Evolutionary conservation across 2,329 filamentous ascomycete species (phyloP), one percentile per base, ranked within the genome.

Genomic region (Fusarium devonianum): DNA sequence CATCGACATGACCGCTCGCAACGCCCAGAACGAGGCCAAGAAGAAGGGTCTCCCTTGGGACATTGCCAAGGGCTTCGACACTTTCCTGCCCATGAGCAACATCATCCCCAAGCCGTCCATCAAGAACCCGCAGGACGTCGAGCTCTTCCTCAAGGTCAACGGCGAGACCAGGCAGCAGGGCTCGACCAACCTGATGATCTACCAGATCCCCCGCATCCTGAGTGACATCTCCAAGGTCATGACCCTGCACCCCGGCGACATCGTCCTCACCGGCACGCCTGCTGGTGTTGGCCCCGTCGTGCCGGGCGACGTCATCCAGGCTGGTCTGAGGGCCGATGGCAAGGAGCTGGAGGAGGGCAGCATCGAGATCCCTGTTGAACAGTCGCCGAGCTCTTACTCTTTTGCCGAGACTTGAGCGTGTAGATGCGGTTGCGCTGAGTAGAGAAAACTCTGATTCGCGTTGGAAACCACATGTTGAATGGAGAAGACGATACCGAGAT

Each of bases 1-100:
- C 63, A 97, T 99, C 67, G 94, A 99, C 75, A 95, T 99, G 90
- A 99, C 94, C 8, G 94, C 89, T 1, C 89, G 94, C 60, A 97
- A 97, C 73, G 84, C 90, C 6, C 94, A 99, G 75, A 90, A 96
- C 65, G 92, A 97, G 77, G 93, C 93, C 60, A 99, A 97, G 84
- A 91, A 89, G 76, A 96, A 73, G 79, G 92, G 94, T 25, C 85
- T 97, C 12, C 94, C 94, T 7, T 99, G 94, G 94, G 86, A 87
- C 66, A 97, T 97, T 61, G 88, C 90, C 63, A 99, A 99, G 78
- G 94, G 94, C 35, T 99, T 97, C 71, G 94, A 99, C 73, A 97
- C 94, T 3, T 99, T 99, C 78, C 81, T 96, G 40, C 94, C 94
- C 49, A 82, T 99, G 67, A 90, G 88, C 71, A 78, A 87, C 58